phyloP scores from a whole-genome alignment of 495 filamentous ascomycete species.

The Talaromyces nanjingensis region DNA sequence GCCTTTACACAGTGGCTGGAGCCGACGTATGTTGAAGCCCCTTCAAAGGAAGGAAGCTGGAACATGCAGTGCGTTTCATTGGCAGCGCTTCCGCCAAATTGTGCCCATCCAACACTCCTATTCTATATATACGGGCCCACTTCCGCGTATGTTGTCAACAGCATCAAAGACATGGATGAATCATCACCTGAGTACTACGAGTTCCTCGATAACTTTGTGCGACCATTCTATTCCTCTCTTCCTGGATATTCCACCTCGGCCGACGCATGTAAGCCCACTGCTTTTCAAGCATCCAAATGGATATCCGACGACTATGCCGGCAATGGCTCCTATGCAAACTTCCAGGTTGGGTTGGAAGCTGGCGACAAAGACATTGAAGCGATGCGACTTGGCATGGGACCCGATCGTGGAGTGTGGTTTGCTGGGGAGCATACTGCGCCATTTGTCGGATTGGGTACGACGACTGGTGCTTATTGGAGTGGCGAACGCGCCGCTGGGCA shows the following conservation, averaged over 20 bases:
- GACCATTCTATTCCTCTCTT: constrained; percentile 64
- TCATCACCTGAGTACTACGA: constrained; percentile 22
- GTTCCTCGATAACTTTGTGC: constrained; percentile 37
- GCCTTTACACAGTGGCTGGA: constrained; percentile 37
- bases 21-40: constrained; percentile 57
- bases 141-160: constrained; percentile 42
- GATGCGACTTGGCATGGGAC: constrained; percentile 59
- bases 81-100: constrained; percentile 50
- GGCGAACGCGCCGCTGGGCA: constrained; percentile 71
- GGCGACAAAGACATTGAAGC: constrained; percentile 63
- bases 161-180: constrained; percentile 23
- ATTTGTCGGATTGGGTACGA: constrained; percentile 80
- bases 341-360: constrained; percentile 68
- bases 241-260: constrained; percentile 51
- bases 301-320: constrained; percentile 75
- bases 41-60: constrained; percentile 63
- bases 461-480: constrained; percentile 87
- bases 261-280: constrained; percentile 54
- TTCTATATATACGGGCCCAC: constrained; percentile 81
- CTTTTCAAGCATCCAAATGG: constrained; percentile 70
- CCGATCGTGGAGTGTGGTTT: constrained; percentile 72
- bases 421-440: constrained; percentile 93
- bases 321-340: constrained; percentile 86
- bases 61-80: constrained; percentile 77
- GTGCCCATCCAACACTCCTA: constrained; percentile 76